Percentiles rank a stretch among this genome's conserved stretches.
phyloP scores from a whole-genome alignment of 345 rosid genomes.

The Hibiscus syriacus region DNA sequence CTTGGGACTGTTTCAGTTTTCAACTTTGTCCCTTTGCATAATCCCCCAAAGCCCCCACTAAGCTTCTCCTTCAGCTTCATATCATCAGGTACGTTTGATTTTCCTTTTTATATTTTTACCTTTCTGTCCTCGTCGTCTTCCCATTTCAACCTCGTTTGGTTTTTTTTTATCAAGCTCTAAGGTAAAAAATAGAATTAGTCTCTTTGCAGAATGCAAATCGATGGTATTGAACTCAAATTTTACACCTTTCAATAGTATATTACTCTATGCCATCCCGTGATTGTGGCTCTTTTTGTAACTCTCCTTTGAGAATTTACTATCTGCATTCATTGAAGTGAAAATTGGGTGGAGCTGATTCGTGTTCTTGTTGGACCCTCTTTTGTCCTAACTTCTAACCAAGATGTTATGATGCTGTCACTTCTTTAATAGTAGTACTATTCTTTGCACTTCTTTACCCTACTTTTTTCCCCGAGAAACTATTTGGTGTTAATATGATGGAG shows the following conservation, averaged over 20 bases:
- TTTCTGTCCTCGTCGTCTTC: background rate
- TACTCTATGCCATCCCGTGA: background rate
- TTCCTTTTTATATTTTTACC: too few relatives aligned
- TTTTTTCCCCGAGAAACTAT: background rate
- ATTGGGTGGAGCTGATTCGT: too few relatives aligned
- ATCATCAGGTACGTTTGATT: constrained; percentile 12
- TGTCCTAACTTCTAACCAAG: constrained; percentile 5
- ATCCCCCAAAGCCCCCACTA: constrained; percentile 12
- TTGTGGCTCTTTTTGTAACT: background rate
- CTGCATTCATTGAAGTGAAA: constrained; percentile 3
- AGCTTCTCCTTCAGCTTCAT: constrained; percentile 6
- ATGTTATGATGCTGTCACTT: constrained; percentile 8
- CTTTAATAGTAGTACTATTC: constrained; percentile 6
- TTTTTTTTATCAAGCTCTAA: background rate
- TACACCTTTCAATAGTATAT: background rate
- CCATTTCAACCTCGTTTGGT: background rate
- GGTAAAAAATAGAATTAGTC: too few relatives aligned
- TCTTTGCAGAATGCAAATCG: background rate
- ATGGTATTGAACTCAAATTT: background rate
- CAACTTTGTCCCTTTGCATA: too few relatives aligned
- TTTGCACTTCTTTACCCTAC: background rate
- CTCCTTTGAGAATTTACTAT: background rate
- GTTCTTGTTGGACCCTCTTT: too few relatives aligned
- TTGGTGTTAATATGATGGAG: constrained; percentile 4
- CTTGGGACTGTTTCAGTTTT: constrained; percentile 8